Conservation (phyloP, 139 green algal species). For the Picochlorum sp. region DNA sequence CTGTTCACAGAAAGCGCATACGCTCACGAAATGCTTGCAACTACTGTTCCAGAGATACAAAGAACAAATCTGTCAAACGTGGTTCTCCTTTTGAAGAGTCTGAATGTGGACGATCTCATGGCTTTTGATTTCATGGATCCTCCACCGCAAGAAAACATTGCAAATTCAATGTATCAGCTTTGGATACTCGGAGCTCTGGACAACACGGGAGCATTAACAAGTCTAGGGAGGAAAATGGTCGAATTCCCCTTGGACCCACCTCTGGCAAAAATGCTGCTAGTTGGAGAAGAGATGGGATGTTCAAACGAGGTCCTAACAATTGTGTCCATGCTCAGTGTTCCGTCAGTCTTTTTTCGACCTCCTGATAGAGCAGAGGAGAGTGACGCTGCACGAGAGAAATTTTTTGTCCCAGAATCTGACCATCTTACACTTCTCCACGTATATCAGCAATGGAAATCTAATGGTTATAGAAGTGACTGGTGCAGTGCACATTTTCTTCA, state of each 20-base stretch:
- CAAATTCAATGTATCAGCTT: conserved; percentile 95
- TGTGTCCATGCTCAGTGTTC: conserved; percentile 86
- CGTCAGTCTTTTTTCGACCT: conserved; percentile 86
- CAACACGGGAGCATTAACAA: conserved; percentile 63
- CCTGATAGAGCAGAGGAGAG: conserved; percentile 79
- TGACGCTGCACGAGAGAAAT: conserved; percentile 96
- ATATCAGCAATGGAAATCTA: conserved; percentile 97
- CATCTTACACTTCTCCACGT: conserved; percentile 97
- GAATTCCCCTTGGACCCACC: conserved; percentile 97
- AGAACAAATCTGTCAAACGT: conserved; percentile 96
- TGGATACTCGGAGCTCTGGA: conserved; percentile 84
- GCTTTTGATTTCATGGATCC: conserved; percentile 98
- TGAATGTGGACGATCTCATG: conserved; percentile 91
- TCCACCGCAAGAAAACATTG: conserved; percentile 83
- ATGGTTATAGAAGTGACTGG: conserved; percentile 82
- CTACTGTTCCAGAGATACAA: conserved; percentile 93
- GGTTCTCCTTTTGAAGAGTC: conserved; percentile 90
- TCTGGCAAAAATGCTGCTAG: conserved; percentile 88
- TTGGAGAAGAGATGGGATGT: conserved; percentile 60
- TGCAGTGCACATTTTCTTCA: conserved; percentile 93
- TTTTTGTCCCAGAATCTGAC: conserved; percentile 97
- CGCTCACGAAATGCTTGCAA: conserved; percentile 47
- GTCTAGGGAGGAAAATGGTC: conserved; percentile 74
- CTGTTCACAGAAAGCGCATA: conserved; percentile 87
- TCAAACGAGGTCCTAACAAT: conserved; percentile 74